These are phyloP conservation scores for Solanum virginianum DNA, from an alignment of 257 asterid species.

Conservation along the genomic window DNA sequence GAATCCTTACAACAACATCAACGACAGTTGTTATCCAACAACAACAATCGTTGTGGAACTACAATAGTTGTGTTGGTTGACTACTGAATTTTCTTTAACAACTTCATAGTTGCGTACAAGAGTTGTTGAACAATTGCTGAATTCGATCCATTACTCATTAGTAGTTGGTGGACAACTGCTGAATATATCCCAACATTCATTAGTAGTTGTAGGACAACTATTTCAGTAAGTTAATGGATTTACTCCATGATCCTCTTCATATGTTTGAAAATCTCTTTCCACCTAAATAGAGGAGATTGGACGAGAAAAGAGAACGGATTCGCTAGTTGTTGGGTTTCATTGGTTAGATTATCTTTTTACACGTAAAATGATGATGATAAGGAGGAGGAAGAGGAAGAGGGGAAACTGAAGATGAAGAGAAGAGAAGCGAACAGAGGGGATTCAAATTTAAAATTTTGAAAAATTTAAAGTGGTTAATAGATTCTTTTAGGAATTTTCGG, in stretches of 20 bases:
- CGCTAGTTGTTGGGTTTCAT: not conserved
- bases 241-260: not conserved
- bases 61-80: no score
- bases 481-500: not conserved
- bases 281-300: not conserved
- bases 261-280: not conserved
- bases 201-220: not conserved
- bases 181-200: not conserved
- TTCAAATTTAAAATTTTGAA: not conserved
- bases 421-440: not conserved
- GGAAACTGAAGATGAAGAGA: not conserved
- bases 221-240: not conserved
- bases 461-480: not conserved
- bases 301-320: not conserved
- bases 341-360: not conserved
- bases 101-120: not conserved
- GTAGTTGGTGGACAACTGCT: not conserved
- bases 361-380: not conserved
- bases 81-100: not conserved
- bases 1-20: not conserved
- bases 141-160: not conserved
- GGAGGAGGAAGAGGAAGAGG: not conserved
- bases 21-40: not conserved
- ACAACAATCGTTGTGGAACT: no score
- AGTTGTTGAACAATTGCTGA: not conserved